Conservation (phyloP, 306 rosid genomes). For the Gillenia trifoliata region DNA sequence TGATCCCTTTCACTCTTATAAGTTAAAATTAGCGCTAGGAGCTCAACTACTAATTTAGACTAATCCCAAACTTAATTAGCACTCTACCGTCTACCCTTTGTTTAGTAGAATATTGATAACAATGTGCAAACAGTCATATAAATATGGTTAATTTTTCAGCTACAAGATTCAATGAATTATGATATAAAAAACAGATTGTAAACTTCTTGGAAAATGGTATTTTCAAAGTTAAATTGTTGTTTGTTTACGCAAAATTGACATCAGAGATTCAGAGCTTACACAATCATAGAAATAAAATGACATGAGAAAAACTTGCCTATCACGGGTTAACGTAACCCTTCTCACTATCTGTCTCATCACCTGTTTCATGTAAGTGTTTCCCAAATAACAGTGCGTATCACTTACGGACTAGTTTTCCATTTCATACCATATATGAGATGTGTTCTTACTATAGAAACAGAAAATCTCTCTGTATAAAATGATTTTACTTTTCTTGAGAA, state of each 20-base stretch:
- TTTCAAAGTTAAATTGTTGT: background rate
- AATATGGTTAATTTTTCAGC: background rate
- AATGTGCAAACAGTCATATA: background rate
- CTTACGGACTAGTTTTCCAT: too few relatives aligned
- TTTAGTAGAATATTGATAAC: background rate
- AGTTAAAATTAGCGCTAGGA: background rate
- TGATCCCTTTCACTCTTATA: background rate
- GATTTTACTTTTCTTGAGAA: too few relatives aligned
- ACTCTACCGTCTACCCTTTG: background rate
- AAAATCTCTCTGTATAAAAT: too few relatives aligned
- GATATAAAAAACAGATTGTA: background rate
- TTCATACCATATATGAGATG: too few relatives aligned
- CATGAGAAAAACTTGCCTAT: too few relatives aligned
- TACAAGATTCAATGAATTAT: background rate
- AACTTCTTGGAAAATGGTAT: background rate
- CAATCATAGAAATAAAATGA: too few relatives aligned
- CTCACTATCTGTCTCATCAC: too few relatives aligned
- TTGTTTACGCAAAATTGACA: background rate
- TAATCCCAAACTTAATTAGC: background rate
- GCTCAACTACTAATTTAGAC: constrained; percentile 2
- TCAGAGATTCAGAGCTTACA: too few relatives aligned
- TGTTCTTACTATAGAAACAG: too few relatives aligned
- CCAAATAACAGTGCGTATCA: too few relatives aligned
- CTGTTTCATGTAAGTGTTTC: too few relatives aligned
- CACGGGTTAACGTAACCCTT: too few relatives aligned